Percentiles rank a stretch among this genome's conserved stretches.
These are phyloP conservation scores for Aureobasidium pullulans DNA, from an alignment of 2,329 filamentous ascomycete species.

Conservation along the genomic window DNA sequence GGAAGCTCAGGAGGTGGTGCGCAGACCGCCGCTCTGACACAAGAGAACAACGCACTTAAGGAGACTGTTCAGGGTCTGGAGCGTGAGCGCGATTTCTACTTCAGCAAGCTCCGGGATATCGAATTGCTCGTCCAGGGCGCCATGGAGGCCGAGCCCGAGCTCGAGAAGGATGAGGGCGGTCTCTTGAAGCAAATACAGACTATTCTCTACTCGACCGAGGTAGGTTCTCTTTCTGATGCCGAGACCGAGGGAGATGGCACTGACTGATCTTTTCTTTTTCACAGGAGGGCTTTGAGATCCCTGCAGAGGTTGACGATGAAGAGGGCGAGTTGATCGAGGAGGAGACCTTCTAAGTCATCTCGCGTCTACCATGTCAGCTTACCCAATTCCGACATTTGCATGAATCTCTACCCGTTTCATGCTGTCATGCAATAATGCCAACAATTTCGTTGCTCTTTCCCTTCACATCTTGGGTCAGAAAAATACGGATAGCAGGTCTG, in stretches of 20 bases:
- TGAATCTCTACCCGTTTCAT: not conserved
- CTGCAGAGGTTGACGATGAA: conserved; percentile 62
- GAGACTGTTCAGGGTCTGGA: conserved; percentile 93
- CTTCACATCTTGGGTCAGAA: not conserved
- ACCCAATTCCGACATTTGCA: not conserved
- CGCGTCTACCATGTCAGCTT: not conserved
- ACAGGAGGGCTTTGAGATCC: conserved; percentile 69
- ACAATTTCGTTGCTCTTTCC: not conserved
- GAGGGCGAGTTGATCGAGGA: conserved; percentile 63
- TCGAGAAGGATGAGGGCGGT: conserved; percentile 89
- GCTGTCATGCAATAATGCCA: not conserved
- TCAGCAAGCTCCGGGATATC: conserved; percentile 96
- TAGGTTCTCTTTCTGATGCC: conserved; percentile 25
- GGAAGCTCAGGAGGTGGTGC: conserved; percentile 40
- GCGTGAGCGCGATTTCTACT: conserved; percentile 97
- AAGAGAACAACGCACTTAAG: conserved; percentile 83
- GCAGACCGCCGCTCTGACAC: conserved; percentile 63
- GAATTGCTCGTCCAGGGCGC: conserved; percentile 90
- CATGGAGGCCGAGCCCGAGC: conserved; percentile 82
- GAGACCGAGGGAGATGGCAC: not conserved
- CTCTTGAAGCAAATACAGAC: conserved; percentile 93
- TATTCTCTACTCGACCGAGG: conserved; percentile 94
- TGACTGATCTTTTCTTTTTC: not conserved
- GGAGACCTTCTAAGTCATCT: conserved; percentile 59
- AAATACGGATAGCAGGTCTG: conserved; percentile 2